These are phyloP conservation scores for Stropharia rugosoannulata DNA, from an alignment of 768 basidiomycete species.

Conservation along the genomic window DNA sequence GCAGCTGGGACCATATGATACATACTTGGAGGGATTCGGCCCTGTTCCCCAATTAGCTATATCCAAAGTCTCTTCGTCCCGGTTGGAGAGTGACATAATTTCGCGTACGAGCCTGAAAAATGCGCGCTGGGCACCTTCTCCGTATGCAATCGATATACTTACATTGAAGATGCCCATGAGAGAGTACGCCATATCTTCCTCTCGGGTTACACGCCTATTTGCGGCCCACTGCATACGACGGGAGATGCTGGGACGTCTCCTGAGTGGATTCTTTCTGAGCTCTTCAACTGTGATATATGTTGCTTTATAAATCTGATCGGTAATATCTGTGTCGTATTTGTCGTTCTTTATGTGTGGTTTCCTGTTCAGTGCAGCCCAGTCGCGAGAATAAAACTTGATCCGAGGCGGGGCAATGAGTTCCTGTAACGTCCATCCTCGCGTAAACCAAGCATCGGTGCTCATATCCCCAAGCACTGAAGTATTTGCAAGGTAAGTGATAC, in stretches of 20 bases:
- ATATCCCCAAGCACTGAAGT: neutral
- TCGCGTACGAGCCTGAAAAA: neutral
- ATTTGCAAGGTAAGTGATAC: constrained; percentile 3
- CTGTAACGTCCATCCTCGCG: constrained; percentile 2
- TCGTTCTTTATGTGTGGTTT: neutral
- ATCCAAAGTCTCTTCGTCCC: neutral
- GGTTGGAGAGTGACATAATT: neutral
- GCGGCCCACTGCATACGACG: constrained; percentile 3
- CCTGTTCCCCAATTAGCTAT: neutral
- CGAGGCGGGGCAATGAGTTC: neutral
- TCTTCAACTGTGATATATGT: neutral
- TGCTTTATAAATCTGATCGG: neutral
- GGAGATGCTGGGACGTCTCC: neutral
- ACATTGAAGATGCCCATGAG: constrained; percentile 1
- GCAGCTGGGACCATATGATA: neutral
- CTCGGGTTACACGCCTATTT: neutral
- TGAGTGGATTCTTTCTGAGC: neutral
- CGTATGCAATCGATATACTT: neutral
- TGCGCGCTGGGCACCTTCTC: constrained; percentile 1
- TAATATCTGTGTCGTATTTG: neutral
- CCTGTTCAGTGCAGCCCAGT: neutral
- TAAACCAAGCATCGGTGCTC: neutral
- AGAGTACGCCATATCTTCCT: neutral
- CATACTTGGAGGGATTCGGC: neutral
- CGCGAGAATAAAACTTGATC: neutral